Conservation (phyloP, 2,329 filamentous ascomycete genomes). For the Trichoderma guizhouense region DNA sequence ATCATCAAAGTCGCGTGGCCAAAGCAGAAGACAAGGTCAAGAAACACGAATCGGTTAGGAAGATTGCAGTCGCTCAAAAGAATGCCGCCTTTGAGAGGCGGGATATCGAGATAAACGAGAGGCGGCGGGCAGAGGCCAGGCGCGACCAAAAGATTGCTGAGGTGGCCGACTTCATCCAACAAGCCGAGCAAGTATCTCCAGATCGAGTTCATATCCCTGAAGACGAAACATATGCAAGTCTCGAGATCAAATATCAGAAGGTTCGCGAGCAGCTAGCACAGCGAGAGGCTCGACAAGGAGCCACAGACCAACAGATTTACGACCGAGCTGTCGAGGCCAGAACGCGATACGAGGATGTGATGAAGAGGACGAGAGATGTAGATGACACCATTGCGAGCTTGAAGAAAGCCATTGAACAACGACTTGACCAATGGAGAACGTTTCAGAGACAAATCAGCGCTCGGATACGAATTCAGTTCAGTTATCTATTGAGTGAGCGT, state of each 20-base stretch:
- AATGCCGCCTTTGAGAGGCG: slow-evolving; percentile 56
- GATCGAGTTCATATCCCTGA: slow-evolving; percentile 60
- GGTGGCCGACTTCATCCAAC: slow-evolving; percentile 52
- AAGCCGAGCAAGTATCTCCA: slow-evolving; percentile 53
- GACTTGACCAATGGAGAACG: slow-evolving; percentile 70
- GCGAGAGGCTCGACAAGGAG: slow-evolving; percentile 57
- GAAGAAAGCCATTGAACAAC: slow-evolving; percentile 61
- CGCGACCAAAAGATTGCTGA: slow-evolving; percentile 44
- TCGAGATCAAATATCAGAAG: slow-evolving; percentile 52
- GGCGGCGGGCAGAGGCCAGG: slow-evolving; percentile 44
- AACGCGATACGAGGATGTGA: slow-evolving; percentile 42
- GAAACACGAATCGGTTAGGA: slow-evolving; percentile 46
- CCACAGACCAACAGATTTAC: slow-evolving; percentile 62
- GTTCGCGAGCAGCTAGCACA: slow-evolving; percentile 57
- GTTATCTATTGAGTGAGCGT: slow-evolving; percentile 82
- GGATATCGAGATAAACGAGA: slow-evolving; percentile 46
- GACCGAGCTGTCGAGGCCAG: slow-evolving; percentile 42
- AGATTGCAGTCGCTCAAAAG: slow-evolving; percentile 56
- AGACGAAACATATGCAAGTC: slow-evolving; percentile 58
- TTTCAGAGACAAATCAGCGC: slow-evolving; percentile 85
- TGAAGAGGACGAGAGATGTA: slow-evolving; percentile 39
- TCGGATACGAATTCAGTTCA: slow-evolving; percentile 82
- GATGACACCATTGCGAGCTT: slow-evolving; percentile 43
- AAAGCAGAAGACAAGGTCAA: slow-evolving; percentile 56
- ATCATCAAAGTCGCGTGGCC: slow-evolving; percentile 45